Base-by-base conservation (phyloP, 2,329 filamentous ascomycete species). In the Aspergillaceae sp. region DNA sequence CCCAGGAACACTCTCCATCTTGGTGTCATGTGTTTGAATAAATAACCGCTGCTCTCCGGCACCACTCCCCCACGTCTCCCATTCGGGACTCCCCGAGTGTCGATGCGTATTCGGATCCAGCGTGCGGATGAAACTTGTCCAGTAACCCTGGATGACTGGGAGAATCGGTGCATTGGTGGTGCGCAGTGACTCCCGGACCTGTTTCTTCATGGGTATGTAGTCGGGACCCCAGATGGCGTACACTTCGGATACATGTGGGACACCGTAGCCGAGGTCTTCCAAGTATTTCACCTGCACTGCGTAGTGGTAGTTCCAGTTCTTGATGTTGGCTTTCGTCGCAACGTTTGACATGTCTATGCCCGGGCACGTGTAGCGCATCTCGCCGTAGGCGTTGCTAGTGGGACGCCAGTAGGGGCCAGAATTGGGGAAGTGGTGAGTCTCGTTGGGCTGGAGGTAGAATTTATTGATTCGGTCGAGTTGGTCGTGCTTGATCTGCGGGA, bases 111-210 rank as follows among this genome's bases (percentile, higher is more conserved):
- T 90, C 0, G 86, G 86, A 60, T 90, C 72, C 34, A 80, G 73
- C 0, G 71, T 72, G 28, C 77, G 68, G 49, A 90, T 80, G 59
- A 90, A 90, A 52, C 80, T 86, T 1, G 80, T 78, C 83, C 84
- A 89, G 63, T 88, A 90, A 0, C 73, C 75, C 57, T 87, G 82
- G 29, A 85, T 75, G 0, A 84, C 65, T 0, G 77, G 71, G 1
- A 84, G 73, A 4, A 84, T 79, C 0, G 59, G 58, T 1, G 68
- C 74, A 52, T 88, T 87, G 3, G 69, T 71, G 0, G 67, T 59
- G 5, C 61, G 61, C 54, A 87, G 87, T 41, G 77, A 82, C 2
- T 58, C 57, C 0, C 83, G 82, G 1, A 74, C 63, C 0, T 51
- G 58, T 4, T 68, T 66, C 26, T 69, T 65, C 8, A 5, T 32